phyloP scores from a whole-genome alignment of 805 yeast genomes.

The Saturnispora sanitii region DNA sequence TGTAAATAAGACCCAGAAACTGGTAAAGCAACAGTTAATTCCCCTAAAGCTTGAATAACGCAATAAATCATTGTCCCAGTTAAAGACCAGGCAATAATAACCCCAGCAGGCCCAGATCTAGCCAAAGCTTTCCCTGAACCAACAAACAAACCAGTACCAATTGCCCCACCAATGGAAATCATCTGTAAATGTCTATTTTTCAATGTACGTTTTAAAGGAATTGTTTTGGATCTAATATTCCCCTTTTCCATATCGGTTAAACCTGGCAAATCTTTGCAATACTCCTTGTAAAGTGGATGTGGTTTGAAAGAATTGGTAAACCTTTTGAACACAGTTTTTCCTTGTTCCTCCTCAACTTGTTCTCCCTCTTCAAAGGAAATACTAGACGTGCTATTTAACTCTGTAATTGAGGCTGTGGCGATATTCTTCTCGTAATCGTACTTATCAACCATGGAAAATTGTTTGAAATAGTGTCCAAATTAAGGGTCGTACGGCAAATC shows the following conservation, averaged over 20 bases:
- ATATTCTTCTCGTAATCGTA: too few relatives aligned
- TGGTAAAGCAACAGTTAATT: conserved; percentile 48
- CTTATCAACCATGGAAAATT: too few relatives aligned
- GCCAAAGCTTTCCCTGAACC: conserved; percentile 53
- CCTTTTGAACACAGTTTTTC: conserved; percentile 5
- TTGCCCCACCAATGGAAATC: conserved; percentile 74
- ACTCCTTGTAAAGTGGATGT: conserved; percentile 9
- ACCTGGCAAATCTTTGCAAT: conserved; percentile 29
- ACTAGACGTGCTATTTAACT: too few relatives aligned
- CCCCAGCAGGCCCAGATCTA: conserved; percentile 61
- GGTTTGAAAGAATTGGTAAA: conserved; percentile 21
- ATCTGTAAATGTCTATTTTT: conserved; percentile 58
- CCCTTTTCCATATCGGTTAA: conserved; percentile 34
- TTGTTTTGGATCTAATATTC: conserved; percentile 33
- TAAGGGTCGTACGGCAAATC: too few relatives aligned
- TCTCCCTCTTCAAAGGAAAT: too few relatives aligned
- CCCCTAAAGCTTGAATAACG: conserved; percentile 55
- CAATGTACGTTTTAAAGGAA: conserved; percentile 38
- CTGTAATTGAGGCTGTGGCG: too few relatives aligned
- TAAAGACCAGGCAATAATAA: conserved; percentile 46
- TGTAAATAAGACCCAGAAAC: conserved; percentile 49
- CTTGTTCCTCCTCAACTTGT: too few relatives aligned
- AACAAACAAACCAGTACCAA: conserved; percentile 72
- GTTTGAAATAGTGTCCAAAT: too few relatives aligned
- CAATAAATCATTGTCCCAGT: conserved; percentile 48